These are phyloP conservation scores for Nothomitra cinnamomea DNA, from an alignment of 2,329 filamentous ascomycete species.

Conservation along the genomic window DNA sequence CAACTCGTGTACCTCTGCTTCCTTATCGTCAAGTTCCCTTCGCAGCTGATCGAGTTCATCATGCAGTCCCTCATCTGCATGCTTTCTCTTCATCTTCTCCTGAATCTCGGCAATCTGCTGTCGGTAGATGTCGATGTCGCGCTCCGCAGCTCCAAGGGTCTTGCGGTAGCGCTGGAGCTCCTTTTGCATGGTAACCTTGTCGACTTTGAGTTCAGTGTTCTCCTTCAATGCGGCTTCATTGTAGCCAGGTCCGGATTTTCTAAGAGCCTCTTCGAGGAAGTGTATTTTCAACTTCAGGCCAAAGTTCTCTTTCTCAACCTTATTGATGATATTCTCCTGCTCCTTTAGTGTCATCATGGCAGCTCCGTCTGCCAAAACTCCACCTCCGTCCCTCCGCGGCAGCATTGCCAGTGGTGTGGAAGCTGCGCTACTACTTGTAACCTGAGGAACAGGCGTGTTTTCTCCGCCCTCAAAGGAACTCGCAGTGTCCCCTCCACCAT, in stretches of 20 bases:
- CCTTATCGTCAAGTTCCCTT: constrained; percentile 31
- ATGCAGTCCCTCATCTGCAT: constrained; percentile 52
- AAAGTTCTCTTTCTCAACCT: constrained; percentile 97
- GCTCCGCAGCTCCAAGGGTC: constrained; percentile 63
- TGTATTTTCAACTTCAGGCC: constrained; percentile 93
- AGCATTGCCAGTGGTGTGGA: constrained; percentile 66
- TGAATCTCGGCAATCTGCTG: constrained; percentile 69
- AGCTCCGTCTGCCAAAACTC: constrained; percentile 61
- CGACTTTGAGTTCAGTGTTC: constrained; percentile 90
- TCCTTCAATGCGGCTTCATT: constrained; percentile 80
- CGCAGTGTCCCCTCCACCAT: constrained; percentile 41
- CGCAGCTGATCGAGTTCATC: constrained; percentile 37
- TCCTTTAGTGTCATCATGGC: constrained; percentile 85
- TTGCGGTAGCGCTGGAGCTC: constrained; percentile 81
- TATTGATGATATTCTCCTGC: constrained; percentile 84
- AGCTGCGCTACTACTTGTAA: constrained; percentile 61
- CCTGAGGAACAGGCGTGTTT: constrained; percentile 57
- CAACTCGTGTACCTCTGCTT: constrained; percentile 42
- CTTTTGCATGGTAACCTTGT: constrained; percentile 74
- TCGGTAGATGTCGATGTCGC: constrained; percentile 69
- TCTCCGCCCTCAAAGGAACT: constrained; percentile 45
- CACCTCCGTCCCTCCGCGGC: constrained; percentile 42
- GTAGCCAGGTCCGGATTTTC: constrained; percentile 75
- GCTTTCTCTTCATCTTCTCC: constrained; percentile 61
- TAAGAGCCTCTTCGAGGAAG: constrained; percentile 80